phyloP scores from a whole-genome alignment of 2,329 filamentous ascomycete genomes.

The Hypocrella siamensis region DNA sequence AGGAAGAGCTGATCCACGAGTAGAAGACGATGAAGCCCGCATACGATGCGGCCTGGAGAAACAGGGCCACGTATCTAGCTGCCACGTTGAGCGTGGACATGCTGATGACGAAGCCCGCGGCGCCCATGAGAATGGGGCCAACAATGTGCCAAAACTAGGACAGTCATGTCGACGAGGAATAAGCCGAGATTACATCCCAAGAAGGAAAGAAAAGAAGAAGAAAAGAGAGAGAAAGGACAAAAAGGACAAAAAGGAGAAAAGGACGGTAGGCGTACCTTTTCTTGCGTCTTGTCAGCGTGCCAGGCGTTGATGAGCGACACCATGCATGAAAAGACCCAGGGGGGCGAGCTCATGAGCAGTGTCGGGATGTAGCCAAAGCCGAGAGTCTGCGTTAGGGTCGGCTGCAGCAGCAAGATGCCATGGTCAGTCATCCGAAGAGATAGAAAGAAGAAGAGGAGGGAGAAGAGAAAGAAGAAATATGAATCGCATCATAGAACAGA shows the following conservation, averaged over 20 bases:
- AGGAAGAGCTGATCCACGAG: constrained; percentile 41
- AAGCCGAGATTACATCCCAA: too few relatives aligned
- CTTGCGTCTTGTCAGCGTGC: constrained; percentile 38
- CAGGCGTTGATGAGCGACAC: constrained; percentile 38
- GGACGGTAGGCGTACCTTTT: constrained; percentile 25
- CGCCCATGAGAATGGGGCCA: constrained; percentile 34
- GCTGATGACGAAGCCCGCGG: constrained; percentile 42
- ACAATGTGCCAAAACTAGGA: constrained; percentile 42
- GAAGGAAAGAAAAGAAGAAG: too few relatives aligned
- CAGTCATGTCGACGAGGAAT: not conserved
- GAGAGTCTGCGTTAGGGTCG: constrained; percentile 34
- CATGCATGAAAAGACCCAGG: constrained; percentile 42
- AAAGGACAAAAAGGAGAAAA: too few relatives aligned
- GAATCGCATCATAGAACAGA: not conserved
- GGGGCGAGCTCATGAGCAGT: constrained; percentile 39
- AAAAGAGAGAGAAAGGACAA: too few relatives aligned
- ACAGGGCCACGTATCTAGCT: constrained; percentile 43
- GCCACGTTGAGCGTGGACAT: constrained; percentile 40
- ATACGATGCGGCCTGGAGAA: constrained; percentile 41
- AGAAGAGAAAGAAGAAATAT: too few relatives aligned
- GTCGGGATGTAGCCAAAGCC: constrained; percentile 36
- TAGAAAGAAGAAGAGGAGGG: too few relatives aligned
- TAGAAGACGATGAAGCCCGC: constrained; percentile 43
- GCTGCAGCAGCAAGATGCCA: constrained; percentile 14
- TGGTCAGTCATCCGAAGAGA: constrained; percentile 4